These are phyloP conservation scores for Cercophora newfieldiana DNA, from an alignment of 495 filamentous ascomycete genomes.

Conservation along the genomic window DNA sequence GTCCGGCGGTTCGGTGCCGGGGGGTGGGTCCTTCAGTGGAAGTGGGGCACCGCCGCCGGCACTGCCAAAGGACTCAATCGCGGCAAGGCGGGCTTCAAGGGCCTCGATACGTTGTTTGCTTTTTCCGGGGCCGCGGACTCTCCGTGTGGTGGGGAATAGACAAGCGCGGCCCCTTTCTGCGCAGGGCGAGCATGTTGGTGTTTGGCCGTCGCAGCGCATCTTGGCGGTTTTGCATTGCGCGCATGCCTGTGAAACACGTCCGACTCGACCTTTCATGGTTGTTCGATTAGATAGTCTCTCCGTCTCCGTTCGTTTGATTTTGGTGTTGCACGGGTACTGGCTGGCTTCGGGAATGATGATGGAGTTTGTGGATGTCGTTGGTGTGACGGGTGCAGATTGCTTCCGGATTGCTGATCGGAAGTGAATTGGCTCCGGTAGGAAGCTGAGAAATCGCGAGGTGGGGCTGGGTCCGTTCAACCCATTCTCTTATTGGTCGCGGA, in stretches of 20 bases:
- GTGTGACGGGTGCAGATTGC: no score
- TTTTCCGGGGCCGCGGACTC: constrained; percentile 13
- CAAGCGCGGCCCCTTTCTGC: constrained; percentile 2
- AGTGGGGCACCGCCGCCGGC: no score
- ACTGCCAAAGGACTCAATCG: not conserved
- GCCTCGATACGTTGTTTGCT: constrained; percentile 11
- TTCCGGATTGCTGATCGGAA: no score
- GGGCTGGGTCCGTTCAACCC: not conserved
- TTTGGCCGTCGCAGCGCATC: constrained; percentile 16
- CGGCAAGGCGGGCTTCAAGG: constrained; percentile 10
- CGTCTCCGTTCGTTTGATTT: not conserved
- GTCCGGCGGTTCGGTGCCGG: no score
- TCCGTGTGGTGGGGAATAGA: constrained; percentile 10
- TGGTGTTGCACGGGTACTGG: no score
- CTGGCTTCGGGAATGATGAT: no score
- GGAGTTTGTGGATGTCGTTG: no score
- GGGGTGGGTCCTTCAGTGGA: not conserved
- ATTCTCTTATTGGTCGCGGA: not conserved
- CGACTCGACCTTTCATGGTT: not conserved
- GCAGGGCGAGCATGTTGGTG: constrained; percentile 14
- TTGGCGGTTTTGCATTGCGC: constrained; percentile 12
- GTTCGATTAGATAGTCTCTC: no score
- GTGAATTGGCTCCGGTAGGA: no score
- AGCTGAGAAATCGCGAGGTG: not conserved
- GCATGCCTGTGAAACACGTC: constrained; percentile 1